Percentiles rank a stretch among this genome's conserved stretches.
These are phyloP conservation scores for Globisporangium iwayamae DNA, from an alignment of 352 stramenopile genomes.

Conservation along the genomic window DNA sequence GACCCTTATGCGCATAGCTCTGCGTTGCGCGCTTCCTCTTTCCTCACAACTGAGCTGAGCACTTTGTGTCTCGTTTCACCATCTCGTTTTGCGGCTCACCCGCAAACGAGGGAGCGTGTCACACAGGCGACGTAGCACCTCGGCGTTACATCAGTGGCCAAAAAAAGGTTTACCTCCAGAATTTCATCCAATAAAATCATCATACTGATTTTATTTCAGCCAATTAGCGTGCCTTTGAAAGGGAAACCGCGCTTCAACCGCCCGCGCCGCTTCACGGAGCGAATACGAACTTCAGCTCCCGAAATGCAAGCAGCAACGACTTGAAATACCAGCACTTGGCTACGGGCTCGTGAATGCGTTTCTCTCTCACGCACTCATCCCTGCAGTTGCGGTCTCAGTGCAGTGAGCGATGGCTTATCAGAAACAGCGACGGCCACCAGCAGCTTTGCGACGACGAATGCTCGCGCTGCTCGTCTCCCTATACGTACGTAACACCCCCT, in stretches of 20 bases:
- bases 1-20: not conserved
- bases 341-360: too few species aligned
- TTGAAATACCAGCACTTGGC: too few species aligned
- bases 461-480: not conserved
- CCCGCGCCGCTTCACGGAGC: not conserved
- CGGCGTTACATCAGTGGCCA: not conserved
- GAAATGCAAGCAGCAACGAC: not conserved
- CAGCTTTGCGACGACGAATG: too few species aligned
- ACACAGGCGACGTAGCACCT: conserved; percentile 1
- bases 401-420: too few species aligned
- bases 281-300: not conserved
- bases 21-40: not conserved
- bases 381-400: too few species aligned
- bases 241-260: not conserved
- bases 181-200: not conserved
- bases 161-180: not conserved
- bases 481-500: too few species aligned
- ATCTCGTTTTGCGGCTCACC: not conserved
- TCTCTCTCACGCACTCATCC: too few species aligned
- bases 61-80: not conserved
- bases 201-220: not conserved
- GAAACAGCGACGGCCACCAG: too few species aligned
- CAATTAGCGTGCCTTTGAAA: not conserved
- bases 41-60: too few species aligned
- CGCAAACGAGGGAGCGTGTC: conserved; percentile 2